Percentiles rank a stretch among this genome's conserved stretches.
phyloP scores from a whole-genome alignment of 2,329 filamentous ascomycete species.

The Hymenoscyphus repandus region DNA sequence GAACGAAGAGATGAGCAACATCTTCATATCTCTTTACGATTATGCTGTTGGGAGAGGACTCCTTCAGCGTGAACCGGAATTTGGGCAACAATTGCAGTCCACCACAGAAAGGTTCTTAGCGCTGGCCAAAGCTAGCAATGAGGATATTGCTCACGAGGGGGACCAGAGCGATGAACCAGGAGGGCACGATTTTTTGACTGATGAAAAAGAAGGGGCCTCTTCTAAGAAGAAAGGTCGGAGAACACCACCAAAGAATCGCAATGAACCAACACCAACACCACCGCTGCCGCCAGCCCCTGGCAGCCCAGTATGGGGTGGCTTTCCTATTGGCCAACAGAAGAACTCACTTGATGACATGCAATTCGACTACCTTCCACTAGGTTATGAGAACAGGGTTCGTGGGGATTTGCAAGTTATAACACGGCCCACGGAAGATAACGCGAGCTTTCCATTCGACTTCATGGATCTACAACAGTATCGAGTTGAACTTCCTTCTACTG shows the following conservation, averaged over 20 bases:
- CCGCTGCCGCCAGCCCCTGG: slow-evolving; percentile 5
- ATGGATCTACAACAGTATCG: slow-evolving; percentile 27
- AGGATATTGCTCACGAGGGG: slow-evolving; percentile 30
- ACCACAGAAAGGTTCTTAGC: slow-evolving; percentile 54
- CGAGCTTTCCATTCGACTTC: slow-evolving; percentile 45
- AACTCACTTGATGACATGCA: slow-evolving; percentile 16
- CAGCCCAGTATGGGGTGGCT: slow-evolving; percentile 17
- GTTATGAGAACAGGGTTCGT: slow-evolving; percentile 9
- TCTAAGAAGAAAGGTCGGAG: slow-evolving; percentile 7
- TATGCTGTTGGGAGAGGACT: slow-evolving; percentile 53
- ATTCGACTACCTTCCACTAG: slow-evolving; percentile 10
- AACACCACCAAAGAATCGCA: slow-evolving; percentile 6
- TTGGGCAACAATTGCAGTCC: slow-evolving; percentile 51
- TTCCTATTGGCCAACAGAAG: slow-evolving; percentile 22
- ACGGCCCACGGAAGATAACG: slow-evolving; percentile 46
- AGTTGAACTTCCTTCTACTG: slow-evolving; percentile 26
- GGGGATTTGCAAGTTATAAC: slow-evolving; percentile 44
- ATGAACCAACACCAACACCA: slow-evolving; percentile 2
- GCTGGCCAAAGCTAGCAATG: slow-evolving; percentile 44
- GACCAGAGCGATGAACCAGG: slow-evolving; percentile 17
- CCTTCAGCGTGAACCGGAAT: slow-evolving; percentile 49
- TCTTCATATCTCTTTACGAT: slow-evolving; percentile 64
- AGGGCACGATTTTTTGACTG: slow-evolving; percentile 5
- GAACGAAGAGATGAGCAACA: slow-evolving; percentile 68
- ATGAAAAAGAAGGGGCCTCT: slow-evolving; percentile 4